phyloP scores from a whole-genome alignment of 768 basidiomycete species.

The Chiua virens region DNA sequence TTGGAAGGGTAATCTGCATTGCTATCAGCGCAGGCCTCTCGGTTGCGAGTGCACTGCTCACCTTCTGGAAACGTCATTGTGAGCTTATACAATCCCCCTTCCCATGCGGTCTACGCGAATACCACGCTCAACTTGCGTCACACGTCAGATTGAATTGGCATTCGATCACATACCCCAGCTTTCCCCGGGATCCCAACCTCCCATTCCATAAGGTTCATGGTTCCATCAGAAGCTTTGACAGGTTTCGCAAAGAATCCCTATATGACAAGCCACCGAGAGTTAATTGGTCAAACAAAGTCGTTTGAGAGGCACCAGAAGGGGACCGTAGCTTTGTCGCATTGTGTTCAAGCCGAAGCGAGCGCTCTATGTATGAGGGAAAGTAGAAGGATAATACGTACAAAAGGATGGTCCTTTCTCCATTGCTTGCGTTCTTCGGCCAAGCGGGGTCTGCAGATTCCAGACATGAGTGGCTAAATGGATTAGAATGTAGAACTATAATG shows the following conservation, averaged over 20 bases:
- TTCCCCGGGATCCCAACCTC: constrained; percentile 99
- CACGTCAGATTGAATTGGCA: constrained; percentile 2
- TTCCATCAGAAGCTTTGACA: constrained; percentile 83
- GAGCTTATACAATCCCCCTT: constrained; percentile 92
- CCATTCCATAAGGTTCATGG: constrained; percentile 97
- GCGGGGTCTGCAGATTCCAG: constrained; percentile 90
- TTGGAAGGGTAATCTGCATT: constrained; percentile 88
- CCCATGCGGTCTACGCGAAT: constrained; percentile 84
- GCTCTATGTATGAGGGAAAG: constrained; percentile 1
- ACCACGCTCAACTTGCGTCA: constrained; percentile 13
- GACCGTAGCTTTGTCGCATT: not conserved
- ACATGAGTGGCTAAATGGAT: constrained; percentile 47
- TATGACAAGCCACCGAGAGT: constrained; percentile 4
- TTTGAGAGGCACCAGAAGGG: not conserved
- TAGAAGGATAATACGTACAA: constrained; percentile 57
- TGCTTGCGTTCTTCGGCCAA: constrained; percentile 97
- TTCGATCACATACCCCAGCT: constrained; percentile 58
- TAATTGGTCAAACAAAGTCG: not conserved
- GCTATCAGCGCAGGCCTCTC: constrained; percentile 7
- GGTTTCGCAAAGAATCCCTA: constrained; percentile 99
- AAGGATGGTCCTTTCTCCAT: constrained; percentile 99
- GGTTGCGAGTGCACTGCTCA: constrained; percentile 28
- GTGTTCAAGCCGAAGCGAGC: not conserved
- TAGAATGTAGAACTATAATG: not conserved
- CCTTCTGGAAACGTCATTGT: constrained; percentile 97